A percentile compares a stretch with the other conserved stretches of the same genome.
Conservation (phyloP, 768 basidiomycete genomes). For the Lactarius evosmus region DNA sequence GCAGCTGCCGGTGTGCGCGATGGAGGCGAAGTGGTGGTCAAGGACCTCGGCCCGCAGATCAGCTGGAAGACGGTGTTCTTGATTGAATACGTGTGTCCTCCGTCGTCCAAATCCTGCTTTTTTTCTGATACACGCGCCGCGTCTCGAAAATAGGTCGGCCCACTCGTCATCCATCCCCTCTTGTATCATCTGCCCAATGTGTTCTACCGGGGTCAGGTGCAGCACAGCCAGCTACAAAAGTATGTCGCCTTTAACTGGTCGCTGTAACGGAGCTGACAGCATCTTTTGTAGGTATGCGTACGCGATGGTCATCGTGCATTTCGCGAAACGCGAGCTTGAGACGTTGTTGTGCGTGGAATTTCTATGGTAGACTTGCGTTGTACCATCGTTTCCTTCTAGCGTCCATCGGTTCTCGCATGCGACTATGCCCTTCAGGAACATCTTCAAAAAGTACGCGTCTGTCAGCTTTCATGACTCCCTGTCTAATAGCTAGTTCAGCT, state of each 20-base stretch:
- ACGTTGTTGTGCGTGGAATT: slow-evolving; percentile 67
- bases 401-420: slow-evolving; percentile 94
- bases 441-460: slow-evolving; percentile 80
- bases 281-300: slow-evolving; percentile 53
- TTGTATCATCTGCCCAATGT: slow-evolving; percentile 68
- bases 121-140: background rate
- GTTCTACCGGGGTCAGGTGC: slow-evolving; percentile 66
- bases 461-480: background rate
- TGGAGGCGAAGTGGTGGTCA: slow-evolving; percentile 67
- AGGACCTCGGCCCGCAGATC: slow-evolving; percentile 90
- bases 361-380: background rate
- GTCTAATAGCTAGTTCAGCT: slow-evolving; percentile 48
- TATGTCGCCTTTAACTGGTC: slow-evolving; percentile 34
- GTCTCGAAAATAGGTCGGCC: slow-evolving; percentile 69
- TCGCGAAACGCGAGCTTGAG: slow-evolving; percentile 88
- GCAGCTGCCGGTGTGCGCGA: slow-evolving; percentile 53
- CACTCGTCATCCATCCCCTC: slow-evolving; percentile 84
- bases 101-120: background rate
- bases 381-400: slow-evolving; percentile 37
- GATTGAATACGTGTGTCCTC: slow-evolving; percentile 82
- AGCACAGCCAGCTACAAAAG: slow-evolving; percentile 78
- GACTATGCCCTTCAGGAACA: slow-evolving; percentile 83
- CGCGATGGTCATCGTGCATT: slow-evolving; percentile 78
- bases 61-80: slow-evolving; percentile 88
- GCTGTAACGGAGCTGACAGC: background rate